Evolutionary conservation across 2,329 filamentous ascomycete species (phyloP).

Genomic region (Escovopsis weberi): DNA sequence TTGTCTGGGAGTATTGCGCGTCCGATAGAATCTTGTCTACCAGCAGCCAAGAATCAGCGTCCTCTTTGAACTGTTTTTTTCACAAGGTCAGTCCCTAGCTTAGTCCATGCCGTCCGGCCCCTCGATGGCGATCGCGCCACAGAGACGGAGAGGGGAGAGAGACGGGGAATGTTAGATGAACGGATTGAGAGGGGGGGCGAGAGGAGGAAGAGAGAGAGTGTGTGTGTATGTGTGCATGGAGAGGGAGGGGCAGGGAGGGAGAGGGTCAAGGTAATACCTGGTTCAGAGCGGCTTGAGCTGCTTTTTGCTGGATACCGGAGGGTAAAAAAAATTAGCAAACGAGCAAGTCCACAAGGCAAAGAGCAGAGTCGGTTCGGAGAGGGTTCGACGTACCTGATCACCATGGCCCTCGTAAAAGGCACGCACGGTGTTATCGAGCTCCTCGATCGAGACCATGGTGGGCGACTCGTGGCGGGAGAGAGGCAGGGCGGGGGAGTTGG

Average conservation of each 20-base stretch:
- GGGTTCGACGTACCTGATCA: slow-evolving; percentile 53
- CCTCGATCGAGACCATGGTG: slow-evolving; percentile 64
- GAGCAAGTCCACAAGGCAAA: background rate
- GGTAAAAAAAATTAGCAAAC: slow-evolving; percentile 24
- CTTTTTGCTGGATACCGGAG: slow-evolving; percentile 61
- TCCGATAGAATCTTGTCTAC: slow-evolving; percentile 95
- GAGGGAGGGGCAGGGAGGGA: slow-evolving; percentile 15
- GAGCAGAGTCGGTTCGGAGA: background rate
- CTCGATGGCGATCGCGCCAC: background rate
- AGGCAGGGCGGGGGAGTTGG: slow-evolving; percentile 16
- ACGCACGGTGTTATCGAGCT: slow-evolving; percentile 92
- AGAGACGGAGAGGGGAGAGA: too few relatives aligned
- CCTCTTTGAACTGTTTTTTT: slow-evolving; percentile 77
- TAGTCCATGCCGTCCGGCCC: background rate
- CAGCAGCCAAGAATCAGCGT: slow-evolving; percentile 92
- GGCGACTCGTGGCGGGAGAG: slow-evolving; percentile 14
- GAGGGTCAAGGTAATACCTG: slow-evolving; percentile 46
- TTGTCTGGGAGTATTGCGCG: slow-evolving; percentile 86
- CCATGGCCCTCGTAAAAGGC: slow-evolving; percentile 96
- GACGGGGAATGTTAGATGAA: too few relatives aligned
- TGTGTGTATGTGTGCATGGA: background rate
- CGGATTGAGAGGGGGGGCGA: too few relatives aligned
- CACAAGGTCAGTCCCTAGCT: slow-evolving; percentile 1
- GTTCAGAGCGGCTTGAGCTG: slow-evolving; percentile 83
- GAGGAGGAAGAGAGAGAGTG: too few relatives aligned